A percentile compares a stretch with the other conserved stretches of the same genome.
These are phyloP conservation scores for Ogataea henricii DNA, from an alignment of 805 yeast genomes.

Conservation along the genomic window DNA sequence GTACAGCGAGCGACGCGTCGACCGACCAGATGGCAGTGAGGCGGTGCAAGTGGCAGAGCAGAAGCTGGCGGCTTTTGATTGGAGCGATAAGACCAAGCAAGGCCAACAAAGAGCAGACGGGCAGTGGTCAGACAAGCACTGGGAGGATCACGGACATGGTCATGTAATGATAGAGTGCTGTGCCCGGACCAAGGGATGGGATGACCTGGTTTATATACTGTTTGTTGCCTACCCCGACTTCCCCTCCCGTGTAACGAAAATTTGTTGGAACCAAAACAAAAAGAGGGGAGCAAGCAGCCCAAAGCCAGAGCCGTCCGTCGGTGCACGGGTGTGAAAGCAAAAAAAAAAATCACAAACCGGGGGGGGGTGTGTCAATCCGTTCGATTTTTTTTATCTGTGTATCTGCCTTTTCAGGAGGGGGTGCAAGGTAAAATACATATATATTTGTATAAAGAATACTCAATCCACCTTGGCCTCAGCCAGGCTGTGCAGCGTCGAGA, in stretches of 20 bases:
- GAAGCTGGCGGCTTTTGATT: neutral
- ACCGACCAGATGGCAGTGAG: conserved; percentile 5
- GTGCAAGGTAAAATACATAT: no score
- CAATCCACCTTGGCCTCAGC: conserved; percentile 44
- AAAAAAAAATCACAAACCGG: no score
- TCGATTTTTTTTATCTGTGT: neutral
- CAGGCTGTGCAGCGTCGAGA: conserved; percentile 48
- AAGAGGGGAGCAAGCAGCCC: conserved; percentile 18
- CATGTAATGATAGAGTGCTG: neutral
- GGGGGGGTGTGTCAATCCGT: neutral
- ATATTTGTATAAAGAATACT: no score
- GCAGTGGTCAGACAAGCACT: neutral
- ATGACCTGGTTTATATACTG: neutral
- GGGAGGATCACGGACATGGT: neutral
- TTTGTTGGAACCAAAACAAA: conserved; percentile 24
- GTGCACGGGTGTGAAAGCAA: neutral
- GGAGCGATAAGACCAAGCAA: conserved; percentile 1
- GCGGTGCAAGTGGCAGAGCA: neutral
- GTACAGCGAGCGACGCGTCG: conserved; percentile 14
- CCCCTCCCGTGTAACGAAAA: conserved; percentile 17
- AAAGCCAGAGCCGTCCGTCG: neutral
- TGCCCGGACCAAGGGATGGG: conserved; percentile 12
- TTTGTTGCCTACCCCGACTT: neutral
- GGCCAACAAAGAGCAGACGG: neutral
- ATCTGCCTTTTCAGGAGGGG: conserved; percentile 3